Percentiles rank a stretch among this genome's conserved stretches.
Evolutionary conservation across 139 green algal species (phyloP).

Genomic region (Asterochloris sp.): DNA sequence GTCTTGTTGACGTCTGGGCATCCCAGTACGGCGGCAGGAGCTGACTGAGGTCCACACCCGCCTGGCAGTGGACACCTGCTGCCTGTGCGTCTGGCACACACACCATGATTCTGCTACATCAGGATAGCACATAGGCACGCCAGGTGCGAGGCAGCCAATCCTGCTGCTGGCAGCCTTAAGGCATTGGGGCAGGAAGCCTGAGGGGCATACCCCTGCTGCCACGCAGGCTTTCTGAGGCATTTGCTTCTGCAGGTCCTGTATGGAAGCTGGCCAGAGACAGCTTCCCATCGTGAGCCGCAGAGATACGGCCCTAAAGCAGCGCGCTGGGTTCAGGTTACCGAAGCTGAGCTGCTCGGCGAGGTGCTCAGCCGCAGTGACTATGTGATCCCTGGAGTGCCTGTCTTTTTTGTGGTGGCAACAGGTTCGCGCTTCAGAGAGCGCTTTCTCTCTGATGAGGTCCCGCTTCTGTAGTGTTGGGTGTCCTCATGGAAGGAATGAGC

Average conservation of each 20-base stretch:
- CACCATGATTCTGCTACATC: neutral
- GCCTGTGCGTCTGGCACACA: neutral
- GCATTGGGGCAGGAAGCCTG: too few species aligned
- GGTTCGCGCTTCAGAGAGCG: constrained; percentile 52
- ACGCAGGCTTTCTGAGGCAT: neutral
- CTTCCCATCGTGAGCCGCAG: constrained; percentile 42
- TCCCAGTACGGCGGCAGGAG: neutral
- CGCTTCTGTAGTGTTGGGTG: neutral
- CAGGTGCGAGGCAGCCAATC: too few species aligned
- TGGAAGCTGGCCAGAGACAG: constrained; percentile 59
- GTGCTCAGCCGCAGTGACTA: constrained; percentile 50
- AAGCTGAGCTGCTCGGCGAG: constrained; percentile 40
- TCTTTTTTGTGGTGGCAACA: constrained; percentile 78
- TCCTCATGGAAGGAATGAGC: too few species aligned
- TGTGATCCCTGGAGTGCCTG: constrained; percentile 71
- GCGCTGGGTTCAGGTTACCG: constrained; percentile 34
- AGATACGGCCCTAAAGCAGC: constrained; percentile 59
- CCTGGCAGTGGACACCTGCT: neutral
- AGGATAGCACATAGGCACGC: too few species aligned
- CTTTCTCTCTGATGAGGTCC: constrained; percentile 58
- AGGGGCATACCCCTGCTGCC: too few species aligned
- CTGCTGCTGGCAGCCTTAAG: too few species aligned
- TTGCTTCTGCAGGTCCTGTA: constrained; percentile 42
- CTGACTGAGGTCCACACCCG: neutral
- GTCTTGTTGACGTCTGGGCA: too few species aligned